Percentiles rank a stretch among this genome's conserved stretches.
Evolutionary conservation across 192 early-diverging fungal species (phyloP).

Genomic region (Pecoramyces ruminantium): DNA sequence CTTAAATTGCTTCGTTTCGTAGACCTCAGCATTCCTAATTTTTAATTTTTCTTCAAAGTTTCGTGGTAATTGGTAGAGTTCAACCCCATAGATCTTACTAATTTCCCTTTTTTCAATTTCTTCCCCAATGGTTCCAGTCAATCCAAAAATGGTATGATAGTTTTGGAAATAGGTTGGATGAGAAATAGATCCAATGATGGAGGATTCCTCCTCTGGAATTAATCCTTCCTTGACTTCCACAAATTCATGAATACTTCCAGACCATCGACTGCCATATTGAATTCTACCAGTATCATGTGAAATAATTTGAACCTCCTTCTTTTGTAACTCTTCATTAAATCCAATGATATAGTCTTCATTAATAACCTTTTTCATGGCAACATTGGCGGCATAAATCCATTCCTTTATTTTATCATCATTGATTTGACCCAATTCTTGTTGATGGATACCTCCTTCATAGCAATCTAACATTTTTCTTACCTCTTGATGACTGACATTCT

Average conservation of each 20-base stretch:
- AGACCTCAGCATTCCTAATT: not conserved
- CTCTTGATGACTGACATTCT: too few species aligned
- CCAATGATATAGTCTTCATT: not conserved
- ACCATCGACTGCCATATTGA: not conserved
- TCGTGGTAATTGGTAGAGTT: not conserved
- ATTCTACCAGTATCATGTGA: not conserved
- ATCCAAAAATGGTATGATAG: not conserved
- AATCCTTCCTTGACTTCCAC: not conserved
- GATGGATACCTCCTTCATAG: not conserved
- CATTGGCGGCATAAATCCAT: not conserved
- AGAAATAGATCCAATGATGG: not conserved
- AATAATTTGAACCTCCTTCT: not conserved
- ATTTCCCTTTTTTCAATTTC: not conserved
- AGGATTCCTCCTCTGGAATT: not conserved
- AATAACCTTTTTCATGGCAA: not conserved
- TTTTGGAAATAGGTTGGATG: not conserved
- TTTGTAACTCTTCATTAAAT: not conserved
- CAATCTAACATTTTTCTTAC: not conserved
- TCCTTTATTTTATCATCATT: not conserved
- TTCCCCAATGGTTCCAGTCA: not conserved
- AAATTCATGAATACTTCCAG: not conserved
- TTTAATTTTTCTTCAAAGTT: not conserved
- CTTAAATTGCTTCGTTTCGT: not conserved
- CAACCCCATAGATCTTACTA: not conserved
- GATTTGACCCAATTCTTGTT: not conserved